Base-by-base conservation (phyloP, 306 rosid species). In the Quercus bicolor region DNA sequence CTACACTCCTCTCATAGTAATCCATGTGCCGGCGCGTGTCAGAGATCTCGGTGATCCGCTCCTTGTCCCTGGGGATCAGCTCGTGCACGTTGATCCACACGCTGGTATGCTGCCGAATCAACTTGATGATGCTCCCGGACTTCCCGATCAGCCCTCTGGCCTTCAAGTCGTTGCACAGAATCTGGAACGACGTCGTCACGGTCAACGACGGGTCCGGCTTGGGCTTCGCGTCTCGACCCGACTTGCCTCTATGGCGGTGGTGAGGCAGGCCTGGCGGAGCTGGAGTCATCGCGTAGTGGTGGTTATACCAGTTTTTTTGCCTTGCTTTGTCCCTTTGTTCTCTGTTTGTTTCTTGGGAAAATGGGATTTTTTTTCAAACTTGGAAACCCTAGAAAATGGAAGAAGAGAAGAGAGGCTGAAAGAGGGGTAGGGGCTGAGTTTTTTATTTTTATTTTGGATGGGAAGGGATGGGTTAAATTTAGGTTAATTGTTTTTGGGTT, bases 81-180 rank as follows among this genome's bases (percentile, higher is more conserved):
- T 96, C 99, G 77, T 91, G 98, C 73, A 96, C 92, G 93, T 93
- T 96, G 90, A 96, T 91, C 99, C 98, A 96, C 85, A 97, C 99
- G 78, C 99, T 96, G 74, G 99, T 96, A 81, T 89, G 97, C 72
- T 96, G 99, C 73, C 98, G 84, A 24, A 96, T 96, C 51, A 96
- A 89, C 94, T 96, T 96, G 57, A 96, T 96, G 6, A 96, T 91
- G 74, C 90, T 89, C 21, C 99, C 98, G 6, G 99, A 93, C 91
- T 96, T 96, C 61, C 99, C 98, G 55, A 96, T 96, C 61, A 96
- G 98, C 0, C 99, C 96, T 0, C 99, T 98, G 21, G 91, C 97
- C 84, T 90, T 96, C 87, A 90, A 6, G 70, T 96, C 99, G 40
- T 91, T 97, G 73, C 97, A 96, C 12, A 93, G 82, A 77, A 96